Conservation (phyloP, 306 rosid genomes). For the Parietaria judaica region DNA sequence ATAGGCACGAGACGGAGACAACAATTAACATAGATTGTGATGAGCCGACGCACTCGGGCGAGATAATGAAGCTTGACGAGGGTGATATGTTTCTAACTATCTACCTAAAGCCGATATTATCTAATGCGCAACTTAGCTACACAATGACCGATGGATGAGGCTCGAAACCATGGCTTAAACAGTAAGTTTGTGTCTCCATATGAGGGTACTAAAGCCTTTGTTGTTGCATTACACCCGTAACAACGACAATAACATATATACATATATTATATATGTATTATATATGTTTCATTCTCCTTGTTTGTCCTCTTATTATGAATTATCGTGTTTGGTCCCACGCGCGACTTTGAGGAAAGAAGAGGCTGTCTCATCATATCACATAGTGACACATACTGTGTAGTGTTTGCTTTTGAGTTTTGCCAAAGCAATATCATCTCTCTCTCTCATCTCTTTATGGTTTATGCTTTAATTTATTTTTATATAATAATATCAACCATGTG, state of each 20-base stretch:
- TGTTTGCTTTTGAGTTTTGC: neutral
- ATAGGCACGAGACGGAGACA: too few species aligned
- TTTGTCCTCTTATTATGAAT: neutral
- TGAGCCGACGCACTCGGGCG: too few species aligned
- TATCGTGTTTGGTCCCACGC: conserved; percentile 5
- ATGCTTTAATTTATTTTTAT: neutral
- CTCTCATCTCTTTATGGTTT: neutral
- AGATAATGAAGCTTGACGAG: too few species aligned
- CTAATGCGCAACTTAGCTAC: neutral
- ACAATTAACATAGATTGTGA: too few species aligned
- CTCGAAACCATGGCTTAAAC: conserved; percentile 10
- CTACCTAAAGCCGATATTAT: too few species aligned
- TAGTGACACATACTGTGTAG: neutral
- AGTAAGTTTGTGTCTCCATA: conserved; percentile 30
- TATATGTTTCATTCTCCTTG: neutral
- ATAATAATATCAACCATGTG: neutral
- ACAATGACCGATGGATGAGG: neutral
- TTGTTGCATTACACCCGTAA: conserved; percentile 45
- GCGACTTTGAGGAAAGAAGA: conserved; percentile 7
- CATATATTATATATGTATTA: neutral
- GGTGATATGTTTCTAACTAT: too few species aligned
- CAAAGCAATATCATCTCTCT: conserved; percentile 4
- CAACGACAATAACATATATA: neutral
- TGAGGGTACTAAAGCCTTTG: conserved; percentile 45
- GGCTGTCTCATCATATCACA: conserved; percentile 6